Percentiles rank a stretch among this genome's conserved stretches.
Conservation (phyloP, 495 filamentous ascomycete species). For the Articulospora tetracladia region DNA sequence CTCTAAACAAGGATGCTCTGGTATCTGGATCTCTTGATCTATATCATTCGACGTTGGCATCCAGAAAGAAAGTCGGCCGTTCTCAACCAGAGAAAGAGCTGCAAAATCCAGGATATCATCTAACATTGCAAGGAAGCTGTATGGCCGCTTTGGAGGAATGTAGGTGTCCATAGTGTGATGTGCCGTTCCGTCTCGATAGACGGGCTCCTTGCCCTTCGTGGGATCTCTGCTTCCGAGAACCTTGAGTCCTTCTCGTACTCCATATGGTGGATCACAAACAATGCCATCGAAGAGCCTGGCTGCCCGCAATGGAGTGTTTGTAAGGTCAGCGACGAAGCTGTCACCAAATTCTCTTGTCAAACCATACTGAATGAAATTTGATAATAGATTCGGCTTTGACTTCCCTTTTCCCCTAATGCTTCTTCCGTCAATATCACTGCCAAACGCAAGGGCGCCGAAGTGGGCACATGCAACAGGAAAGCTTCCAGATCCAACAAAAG, state of each 20-base stretch:
- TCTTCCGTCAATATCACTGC: conserved; percentile 90
- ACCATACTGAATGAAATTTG: conserved; percentile 86
- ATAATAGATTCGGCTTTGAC: conserved; percentile 42
- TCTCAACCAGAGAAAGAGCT: conserved; percentile 69
- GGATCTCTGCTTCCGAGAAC: conserved; percentile 75
- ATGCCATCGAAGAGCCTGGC: conserved; percentile 77
- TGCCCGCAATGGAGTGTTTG: conserved; percentile 73
- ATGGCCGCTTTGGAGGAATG: conserved; percentile 84
- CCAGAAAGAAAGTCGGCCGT: conserved; percentile 86
- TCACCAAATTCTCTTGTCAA: conserved; percentile 62
- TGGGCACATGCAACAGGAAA: conserved; percentile 84
- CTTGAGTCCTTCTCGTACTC: conserved; percentile 88
- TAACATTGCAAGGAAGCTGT: conserved; percentile 85
- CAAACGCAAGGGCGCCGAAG: conserved; percentile 76
- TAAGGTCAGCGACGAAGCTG: conserved; percentile 80
- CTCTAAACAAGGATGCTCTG: conserved; percentile 71
- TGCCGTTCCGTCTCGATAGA: conserved; percentile 65
- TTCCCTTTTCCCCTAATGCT: conserved; percentile 69
- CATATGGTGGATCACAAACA: conserved; percentile 96
- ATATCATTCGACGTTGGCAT: conserved; percentile 91
- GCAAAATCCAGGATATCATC: conserved; percentile 86
- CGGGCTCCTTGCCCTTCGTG: conserved; percentile 53
- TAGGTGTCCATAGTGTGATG: conserved; percentile 73
- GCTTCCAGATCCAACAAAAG: conserved; percentile 91
- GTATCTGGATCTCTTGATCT: conserved; percentile 64